phyloP scores from a whole-genome alignment of 2,329 filamentous ascomycete species.

The Fusarium sp. region DNA sequence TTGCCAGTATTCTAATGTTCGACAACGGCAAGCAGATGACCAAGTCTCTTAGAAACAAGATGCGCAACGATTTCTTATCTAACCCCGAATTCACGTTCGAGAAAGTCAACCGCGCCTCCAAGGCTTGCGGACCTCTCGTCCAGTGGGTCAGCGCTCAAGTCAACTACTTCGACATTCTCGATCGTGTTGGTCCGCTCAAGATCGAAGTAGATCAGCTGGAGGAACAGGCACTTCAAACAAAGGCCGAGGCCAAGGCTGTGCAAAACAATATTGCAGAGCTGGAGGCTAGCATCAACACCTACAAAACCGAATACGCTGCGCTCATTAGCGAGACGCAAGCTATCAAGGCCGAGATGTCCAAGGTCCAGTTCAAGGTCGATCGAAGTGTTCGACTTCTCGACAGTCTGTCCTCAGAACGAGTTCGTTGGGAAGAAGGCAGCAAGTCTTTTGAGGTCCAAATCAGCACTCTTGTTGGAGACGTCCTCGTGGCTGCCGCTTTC shows the following conservation, averaged over 20 bases:
- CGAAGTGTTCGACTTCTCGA: constrained; percentile 94
- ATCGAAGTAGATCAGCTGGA: constrained; percentile 91
- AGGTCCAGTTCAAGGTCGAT: constrained; percentile 98
- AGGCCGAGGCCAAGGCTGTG: constrained; percentile 92
- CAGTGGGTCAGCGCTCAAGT: constrained; percentile 98
- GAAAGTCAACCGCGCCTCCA: constrained; percentile 94
- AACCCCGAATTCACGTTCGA: constrained; percentile 98
- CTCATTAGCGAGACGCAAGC: constrained; percentile 97
- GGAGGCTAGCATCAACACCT: constrained; percentile 91
- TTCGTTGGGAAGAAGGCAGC: constrained; percentile 96
- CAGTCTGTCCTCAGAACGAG: constrained; percentile 93
- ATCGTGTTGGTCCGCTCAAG: constrained; percentile 91
- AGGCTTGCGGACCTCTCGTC: constrained; percentile 95
- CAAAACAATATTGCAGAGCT: constrained; percentile 88
- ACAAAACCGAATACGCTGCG: constrained; percentile 96
- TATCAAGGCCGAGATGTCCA: constrained; percentile 96
- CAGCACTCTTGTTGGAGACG: constrained; percentile 94
- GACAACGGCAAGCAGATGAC: constrained; percentile 98
- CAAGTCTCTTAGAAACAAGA: constrained; percentile 82
- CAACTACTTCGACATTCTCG: constrained; percentile 96
- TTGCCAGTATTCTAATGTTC: constrained; percentile 97
- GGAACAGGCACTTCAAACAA: constrained; percentile 90
- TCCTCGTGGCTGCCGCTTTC: constrained; percentile 96
- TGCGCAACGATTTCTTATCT: constrained; percentile 92
- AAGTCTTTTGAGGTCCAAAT: constrained; percentile 99